phyloP scores from a whole-genome alignment of 352 stramenopile species.

The Pythium volutum region DNA sequence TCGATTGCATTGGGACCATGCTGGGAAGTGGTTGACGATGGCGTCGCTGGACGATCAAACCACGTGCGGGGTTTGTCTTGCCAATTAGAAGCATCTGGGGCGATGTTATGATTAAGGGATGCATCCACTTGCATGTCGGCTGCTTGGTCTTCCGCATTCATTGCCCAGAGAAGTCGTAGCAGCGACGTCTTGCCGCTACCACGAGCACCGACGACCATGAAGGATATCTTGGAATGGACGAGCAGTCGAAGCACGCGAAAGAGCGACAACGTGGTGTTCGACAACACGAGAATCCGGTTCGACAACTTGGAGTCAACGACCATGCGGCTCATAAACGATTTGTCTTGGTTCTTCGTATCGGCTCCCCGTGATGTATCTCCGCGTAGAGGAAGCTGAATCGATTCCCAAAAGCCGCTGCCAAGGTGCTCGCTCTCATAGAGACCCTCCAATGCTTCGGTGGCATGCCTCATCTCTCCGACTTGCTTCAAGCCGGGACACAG shows the following conservation, averaged over 20 bases:
- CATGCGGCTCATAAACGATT: conserved; percentile 11
- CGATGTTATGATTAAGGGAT: conserved; percentile 39
- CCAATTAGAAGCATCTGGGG: conserved; percentile 48
- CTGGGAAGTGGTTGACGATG: neutral
- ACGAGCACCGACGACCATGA: conserved; percentile 41
- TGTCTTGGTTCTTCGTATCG: conserved; percentile 5
- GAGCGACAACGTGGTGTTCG: conserved; percentile 22
- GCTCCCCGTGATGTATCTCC: conserved; percentile 1
- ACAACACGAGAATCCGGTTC: conserved; percentile 38
- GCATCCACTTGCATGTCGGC: conserved; percentile 45
- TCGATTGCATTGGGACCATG: conserved; percentile 27
- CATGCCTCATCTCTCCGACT: conserved; percentile 31
- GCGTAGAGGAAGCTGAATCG: conserved; percentile 19
- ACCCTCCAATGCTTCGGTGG: conserved; percentile 28
- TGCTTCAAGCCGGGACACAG: conserved; percentile 40
- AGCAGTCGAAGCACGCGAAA: conserved; percentile 39
- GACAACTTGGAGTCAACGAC: conserved; percentile 25
- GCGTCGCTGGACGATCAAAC: conserved; percentile 27
- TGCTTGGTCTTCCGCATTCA: conserved; percentile 37
- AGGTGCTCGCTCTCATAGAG: conserved; percentile 41
- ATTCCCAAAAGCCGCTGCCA: conserved; percentile 35
- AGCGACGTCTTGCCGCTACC: conserved; percentile 53
- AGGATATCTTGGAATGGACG: conserved; percentile 37
- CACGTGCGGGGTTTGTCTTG: conserved; percentile 35
- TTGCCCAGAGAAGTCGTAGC: conserved; percentile 33